These are phyloP conservation scores for Phytophthora parvispora DNA, from an alignment of 352 stramenopile genomes.

Conservation along the genomic window DNA sequence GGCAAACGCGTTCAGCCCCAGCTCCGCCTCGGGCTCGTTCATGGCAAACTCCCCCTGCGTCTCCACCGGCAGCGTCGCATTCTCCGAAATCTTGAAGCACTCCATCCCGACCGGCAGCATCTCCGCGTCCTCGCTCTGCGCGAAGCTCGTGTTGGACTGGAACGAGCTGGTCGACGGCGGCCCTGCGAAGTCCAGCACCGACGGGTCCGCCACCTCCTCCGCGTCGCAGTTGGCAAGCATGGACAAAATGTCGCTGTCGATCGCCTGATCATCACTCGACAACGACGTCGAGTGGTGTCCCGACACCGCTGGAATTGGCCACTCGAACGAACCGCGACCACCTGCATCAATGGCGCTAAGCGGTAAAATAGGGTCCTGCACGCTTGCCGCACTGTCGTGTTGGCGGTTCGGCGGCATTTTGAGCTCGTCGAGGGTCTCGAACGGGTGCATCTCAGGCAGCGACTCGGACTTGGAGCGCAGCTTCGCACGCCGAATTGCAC, in stretches of 20 bases:
- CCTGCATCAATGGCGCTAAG: conserved; percentile 11
- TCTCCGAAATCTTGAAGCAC: conserved; percentile 53
- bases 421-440: conserved; percentile 38
- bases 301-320: conserved; percentile 30
- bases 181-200: conserved; percentile 23
- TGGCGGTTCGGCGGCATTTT: conserved; percentile 38
- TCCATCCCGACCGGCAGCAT: conserved; percentile 51
- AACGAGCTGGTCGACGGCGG: conserved; percentile 33
- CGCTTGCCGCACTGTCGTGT: conserved; percentile 43
- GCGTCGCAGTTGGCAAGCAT: conserved; percentile 66
- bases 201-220: conserved; percentile 44
- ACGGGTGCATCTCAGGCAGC: conserved; percentile 40
- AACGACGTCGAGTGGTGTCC: conserved; percentile 35
- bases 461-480: conserved; percentile 76
- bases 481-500: conserved; percentile 43
- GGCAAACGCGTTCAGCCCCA: conserved; percentile 35
- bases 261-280: conserved; percentile 71
- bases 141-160: conserved; percentile 37
- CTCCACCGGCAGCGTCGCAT: conserved; percentile 14
- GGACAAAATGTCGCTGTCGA: conserved; percentile 83
- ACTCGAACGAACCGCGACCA: conserved; percentile 40
- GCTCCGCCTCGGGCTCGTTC: conserved; percentile 30
- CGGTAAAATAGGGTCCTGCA: conserved; percentile 34
- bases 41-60: conserved; percentile 3
- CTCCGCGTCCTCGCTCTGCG: conserved; percentile 41